Evolutionary conservation across 106 monocot genomes (phyloP), one percentile per base, ranked within the genome.

Genomic region (Allium sativum): DNA sequence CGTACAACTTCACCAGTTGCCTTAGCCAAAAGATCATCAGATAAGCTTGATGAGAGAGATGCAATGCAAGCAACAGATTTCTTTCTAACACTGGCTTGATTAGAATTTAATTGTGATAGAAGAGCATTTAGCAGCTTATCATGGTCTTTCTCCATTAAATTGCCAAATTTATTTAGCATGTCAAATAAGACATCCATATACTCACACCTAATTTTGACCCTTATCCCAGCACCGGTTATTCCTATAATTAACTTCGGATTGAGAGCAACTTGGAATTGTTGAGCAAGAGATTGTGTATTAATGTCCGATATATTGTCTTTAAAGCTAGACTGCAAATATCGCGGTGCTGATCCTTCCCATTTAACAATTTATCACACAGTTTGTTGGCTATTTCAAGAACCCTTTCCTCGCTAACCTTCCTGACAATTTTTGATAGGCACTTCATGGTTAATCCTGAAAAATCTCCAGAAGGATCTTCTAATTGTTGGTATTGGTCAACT

Each of bases 381-480:
- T 76, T 98, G 51, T 82, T 80, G 18, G 78, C 69, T 91, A 98
- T 98, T 52, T 91, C 96, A 70, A 98, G 61, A 51, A 91, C 80
- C 68, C 84, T 87, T 13, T 80, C 88, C 65, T 91, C 91, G 52
- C 52, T 74, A 31, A 98, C 72, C 78, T 98, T 98, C 88, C 82
- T 98, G 10, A 91, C 80, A 47, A 98, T 80, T 21, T 90, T 87
- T 64, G 69, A 76, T 58, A 98, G 65, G 65, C 96, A 98, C 82
- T 98, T 98, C 16, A 98, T 80, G 58, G 96, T 91, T 69, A 98
- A 68, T 67, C 96, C 91, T 74, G 96, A 98, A 45, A 98, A 87
- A 87, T 98, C 96, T 16, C 96, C 96, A 57, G 96, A 72, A 22
- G 78, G 87, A 66, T 98, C 96, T 21, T 98, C 90, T 9, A 98